Evolutionary conservation across 768 basidiomycete genomes (phyloP), one percentile per base, ranked within the genome.

Genomic region (Polyporus arcularius): DNA sequence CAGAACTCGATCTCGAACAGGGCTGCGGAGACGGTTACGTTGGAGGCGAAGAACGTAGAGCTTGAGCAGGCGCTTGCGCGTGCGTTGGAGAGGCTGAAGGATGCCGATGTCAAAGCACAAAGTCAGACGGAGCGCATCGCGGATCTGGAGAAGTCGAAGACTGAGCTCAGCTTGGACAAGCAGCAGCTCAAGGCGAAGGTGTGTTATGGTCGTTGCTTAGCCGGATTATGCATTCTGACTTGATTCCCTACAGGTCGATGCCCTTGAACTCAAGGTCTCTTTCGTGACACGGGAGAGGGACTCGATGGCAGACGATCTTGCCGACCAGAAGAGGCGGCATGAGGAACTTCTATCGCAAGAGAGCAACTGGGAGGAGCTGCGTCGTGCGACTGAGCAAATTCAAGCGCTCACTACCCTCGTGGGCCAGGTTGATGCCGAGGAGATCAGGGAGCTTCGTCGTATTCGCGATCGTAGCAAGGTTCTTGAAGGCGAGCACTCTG

Each of bases 301-400:
- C 9, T 71, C 80, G 14, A 76, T 83, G 0, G 65, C 75, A 4
- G 81, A 85, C 53, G 78, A 82, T 26, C 74, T 88, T 16, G 72
- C 74, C 42, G 64, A 73, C 16, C 78, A 92, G 39, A 85, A 83
- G 68, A 80, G 78, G 68, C 85, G 89, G 56, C 79, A 85, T 58
- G 85, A 90, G 45, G 76, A 79, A 28, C 75, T 90, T 16, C 49
- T 78, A 1, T 75, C 81, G 28, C 88, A 93, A 64, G 87, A 89
- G 67, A 78, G 72, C n/a, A 85, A 89, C 55, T 92, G 89, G 91
- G 88, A 90, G n/a, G 84, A 86, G 46, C 78, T 93, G 21, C 86
- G 80, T 30, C 84, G 82, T 49, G 82, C 86, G 1, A 80, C 85
- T 3, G 88, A 91, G 67, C 89, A 93, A 72, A 83, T 94, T 32